These are phyloP conservation scores for Phytophthora crassamura DNA, from an alignment of 352 stramenopile species.

Conservation along the genomic window DNA sequence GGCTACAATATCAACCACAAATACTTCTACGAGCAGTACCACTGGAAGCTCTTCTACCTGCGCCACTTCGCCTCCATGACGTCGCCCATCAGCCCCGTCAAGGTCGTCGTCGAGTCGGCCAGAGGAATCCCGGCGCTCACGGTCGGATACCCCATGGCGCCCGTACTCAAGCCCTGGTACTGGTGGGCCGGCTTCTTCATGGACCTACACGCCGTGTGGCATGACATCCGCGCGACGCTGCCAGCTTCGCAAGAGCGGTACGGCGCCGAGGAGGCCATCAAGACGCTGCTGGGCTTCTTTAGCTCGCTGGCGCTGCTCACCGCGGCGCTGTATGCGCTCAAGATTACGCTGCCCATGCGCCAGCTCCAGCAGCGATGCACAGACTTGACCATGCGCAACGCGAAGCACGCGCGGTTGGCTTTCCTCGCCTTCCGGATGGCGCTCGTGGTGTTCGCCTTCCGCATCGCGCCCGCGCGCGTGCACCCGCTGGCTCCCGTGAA, in stretches of 20 bases:
- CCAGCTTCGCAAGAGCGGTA: constrained; percentile 74
- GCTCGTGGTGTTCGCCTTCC: constrained; percentile 62
- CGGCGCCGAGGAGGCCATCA: constrained; percentile 67
- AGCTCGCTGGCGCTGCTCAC: constrained; percentile 67
- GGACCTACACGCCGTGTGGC: constrained; percentile 84
- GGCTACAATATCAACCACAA: constrained; percentile 94
- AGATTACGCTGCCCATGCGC: constrained; percentile 69
- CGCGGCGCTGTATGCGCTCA: constrained; percentile 62
- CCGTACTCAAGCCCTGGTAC: constrained; percentile 90
- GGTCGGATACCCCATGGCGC: constrained; percentile 88
- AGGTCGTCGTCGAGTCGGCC: constrained; percentile 86
- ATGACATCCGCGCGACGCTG: constrained; percentile 83
- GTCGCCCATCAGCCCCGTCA: constrained; percentile 83
- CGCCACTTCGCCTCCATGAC: constrained; percentile 89
- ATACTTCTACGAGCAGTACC: constrained; percentile 91
- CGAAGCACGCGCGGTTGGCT: constrained; percentile 48
- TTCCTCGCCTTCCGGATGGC: constrained; percentile 67
- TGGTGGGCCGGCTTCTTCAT: constrained; percentile 87
- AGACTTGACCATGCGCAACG: constrained; percentile 65
- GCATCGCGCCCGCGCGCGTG: constrained; percentile 64
- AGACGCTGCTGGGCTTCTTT: constrained; percentile 70
- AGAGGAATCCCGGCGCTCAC: constrained; percentile 79
- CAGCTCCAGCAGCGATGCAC: constrained; percentile 66
- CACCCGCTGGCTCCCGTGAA: constrained; percentile 76
- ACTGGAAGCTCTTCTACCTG: constrained; percentile 90